Percentiles rank a stretch among this genome's conserved stretches.
These are phyloP conservation scores for Ajuga chamaepitys DNA, from an alignment of 257 asterid genomes.

Conservation along the genomic window DNA sequence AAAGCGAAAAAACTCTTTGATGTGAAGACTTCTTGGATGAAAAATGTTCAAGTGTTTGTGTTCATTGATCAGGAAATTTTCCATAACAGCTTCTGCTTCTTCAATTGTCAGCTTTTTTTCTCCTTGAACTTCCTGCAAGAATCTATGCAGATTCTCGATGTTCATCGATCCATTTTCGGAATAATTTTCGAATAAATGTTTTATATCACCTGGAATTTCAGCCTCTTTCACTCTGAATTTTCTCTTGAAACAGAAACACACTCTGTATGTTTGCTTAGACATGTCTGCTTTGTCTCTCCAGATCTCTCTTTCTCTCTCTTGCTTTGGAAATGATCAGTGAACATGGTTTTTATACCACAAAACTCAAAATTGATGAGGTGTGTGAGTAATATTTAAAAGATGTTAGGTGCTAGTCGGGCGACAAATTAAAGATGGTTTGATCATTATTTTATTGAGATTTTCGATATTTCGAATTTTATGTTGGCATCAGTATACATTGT, in stretches of 20 bases:
- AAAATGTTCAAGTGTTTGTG: conserved; percentile 46
- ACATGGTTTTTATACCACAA: neutral
- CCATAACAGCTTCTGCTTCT: conserved; percentile 43
- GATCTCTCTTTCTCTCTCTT: neutral
- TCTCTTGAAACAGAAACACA: conserved; percentile 55
- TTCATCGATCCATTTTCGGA: conserved; percentile 61
- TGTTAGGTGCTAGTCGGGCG: no score
- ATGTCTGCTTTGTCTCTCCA: conserved; percentile 16
- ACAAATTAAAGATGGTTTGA: no score
- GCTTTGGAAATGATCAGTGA: neutral
- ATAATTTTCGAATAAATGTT: conserved; percentile 32
- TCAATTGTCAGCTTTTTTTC: conserved; percentile 35
- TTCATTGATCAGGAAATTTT: conserved; percentile 31
- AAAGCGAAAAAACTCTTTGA: conserved; percentile 47
- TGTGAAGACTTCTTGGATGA: conserved; percentile 37
- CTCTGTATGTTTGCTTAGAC: conserved; percentile 70
- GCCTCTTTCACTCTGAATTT: conserved; percentile 52
- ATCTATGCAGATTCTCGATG: conserved; percentile 37
- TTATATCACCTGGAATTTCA: conserved; percentile 54
- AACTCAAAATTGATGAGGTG: neutral
- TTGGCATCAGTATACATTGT: no score
- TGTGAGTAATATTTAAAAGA: no score
- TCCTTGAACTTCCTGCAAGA: conserved; percentile 62
- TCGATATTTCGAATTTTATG: no score
- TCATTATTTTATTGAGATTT: no score